Evolutionary conservation across 768 basidiomycete species (phyloP).

Genomic region (Wakefieldia striispora): DNA sequence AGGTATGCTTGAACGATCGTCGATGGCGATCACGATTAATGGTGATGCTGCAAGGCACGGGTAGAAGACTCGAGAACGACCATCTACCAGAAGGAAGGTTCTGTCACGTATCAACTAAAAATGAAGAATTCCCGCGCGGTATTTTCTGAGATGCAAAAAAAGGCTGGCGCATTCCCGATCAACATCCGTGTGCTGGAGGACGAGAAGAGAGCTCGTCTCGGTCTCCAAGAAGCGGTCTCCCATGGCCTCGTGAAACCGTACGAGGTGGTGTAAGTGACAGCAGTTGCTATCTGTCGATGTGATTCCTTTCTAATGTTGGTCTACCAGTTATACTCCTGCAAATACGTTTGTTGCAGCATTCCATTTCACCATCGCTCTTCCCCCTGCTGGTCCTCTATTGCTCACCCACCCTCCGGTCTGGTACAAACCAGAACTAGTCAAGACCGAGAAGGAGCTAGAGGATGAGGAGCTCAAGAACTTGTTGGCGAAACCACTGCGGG

Average conservation of each 20-base stretch:
- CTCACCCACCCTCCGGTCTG: conserved; percentile 87
- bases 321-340: conserved; percentile 69
- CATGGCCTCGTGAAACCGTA: conserved; percentile 93
- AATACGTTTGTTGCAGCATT: conserved; percentile 90
- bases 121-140: conserved; percentile 97
- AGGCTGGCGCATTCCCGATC: conserved; percentile 97
- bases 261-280: conserved; percentile 76
- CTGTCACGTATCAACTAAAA: conserved; percentile 92
- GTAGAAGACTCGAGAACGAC: conserved; percentile 87
- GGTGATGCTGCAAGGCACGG: conserved; percentile 63
- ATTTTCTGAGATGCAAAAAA: conserved; percentile 97
- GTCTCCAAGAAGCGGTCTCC: conserved; percentile 93
- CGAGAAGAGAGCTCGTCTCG: conserved; percentile 93
- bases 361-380: conserved; percentile 95
- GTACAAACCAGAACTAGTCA: conserved; percentile 91
- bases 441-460: conserved; percentile 85
- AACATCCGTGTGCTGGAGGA: conserved; percentile 92
- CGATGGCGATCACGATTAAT: neutral
- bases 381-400: conserved; percentile 82
- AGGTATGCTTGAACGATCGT: conserved; percentile 46
- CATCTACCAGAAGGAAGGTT: conserved; percentile 86
- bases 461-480: conserved; percentile 84
- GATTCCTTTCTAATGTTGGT: neutral
- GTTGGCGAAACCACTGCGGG: conserved; percentile 75
- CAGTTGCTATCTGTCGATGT: neutral